Evolutionary conservation across 208 protist species (phyloP), one percentile per base, ranked within the genome.

Genomic region (Novymonas esmeraldas): DNA sequence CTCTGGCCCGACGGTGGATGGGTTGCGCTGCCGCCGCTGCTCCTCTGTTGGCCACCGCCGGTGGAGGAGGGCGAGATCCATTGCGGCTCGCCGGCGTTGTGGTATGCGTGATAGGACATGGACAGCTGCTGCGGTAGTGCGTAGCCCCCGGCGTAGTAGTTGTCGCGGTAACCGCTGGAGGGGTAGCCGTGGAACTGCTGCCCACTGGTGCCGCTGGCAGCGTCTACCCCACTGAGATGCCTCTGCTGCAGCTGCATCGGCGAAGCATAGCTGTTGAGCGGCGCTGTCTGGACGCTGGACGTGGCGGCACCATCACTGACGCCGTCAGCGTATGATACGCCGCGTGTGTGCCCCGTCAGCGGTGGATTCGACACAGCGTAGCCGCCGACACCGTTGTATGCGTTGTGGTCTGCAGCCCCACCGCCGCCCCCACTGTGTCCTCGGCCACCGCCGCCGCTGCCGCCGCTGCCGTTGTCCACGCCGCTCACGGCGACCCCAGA

Each of bases 91-190:
- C 33, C 54, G 13, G 13, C 41, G 14, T 3, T 38, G 20, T 24
- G 46, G 20, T 31, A 18, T 7, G 22, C 22, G 28, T 46, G 22
- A 31, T 49, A 61, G 16, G 24, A 4, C 5, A 46, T 46, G 5
- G 36, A 26, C 31, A 24, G 24, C 20, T 61, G 56, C 56, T 28
- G 24, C 20, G 24, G 13, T 24, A 42, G 22, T 24, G 50, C 58
- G 26, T 68, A 65, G 36, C 68, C 60, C 3, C 34, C 24, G 18
- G 10, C 39, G 24, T 61, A 46, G 56, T 61, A 46, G 52, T 44
- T 41, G 28, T 48, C 56, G 2, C 39, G 56, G 26, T 24, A 61
- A 9, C 38, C 39, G 39, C 20, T 46, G 24, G 56, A 18, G 16
- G 24, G 36, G 39, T 61, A 61, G 24, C 24, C 38, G 56, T 18